phyloP scores from a whole-genome alignment of 805 yeast species.

The Lachancea kluyveri region DNA sequence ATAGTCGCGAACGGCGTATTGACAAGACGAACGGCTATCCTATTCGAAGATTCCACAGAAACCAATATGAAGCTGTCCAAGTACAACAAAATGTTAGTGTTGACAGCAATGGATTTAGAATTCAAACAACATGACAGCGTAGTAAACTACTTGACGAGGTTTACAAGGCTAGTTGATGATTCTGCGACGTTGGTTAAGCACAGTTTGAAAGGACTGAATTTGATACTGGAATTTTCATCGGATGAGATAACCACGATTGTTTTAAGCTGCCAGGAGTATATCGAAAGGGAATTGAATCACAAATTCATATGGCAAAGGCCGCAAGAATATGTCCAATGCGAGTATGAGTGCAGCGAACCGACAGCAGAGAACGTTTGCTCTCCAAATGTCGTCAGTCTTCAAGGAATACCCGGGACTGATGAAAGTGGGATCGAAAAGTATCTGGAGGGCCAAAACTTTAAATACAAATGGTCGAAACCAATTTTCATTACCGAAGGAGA shows the following conservation, averaged over 20 bases:
- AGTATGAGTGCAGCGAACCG: constrained; percentile 10
- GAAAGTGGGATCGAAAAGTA: constrained; percentile 9
- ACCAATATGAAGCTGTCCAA: constrained; percentile 15
- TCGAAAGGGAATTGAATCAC: constrained; percentile 13
- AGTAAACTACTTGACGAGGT: constrained; percentile 2
- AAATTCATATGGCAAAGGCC: constrained; percentile 24
- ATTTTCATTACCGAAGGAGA: constrained; percentile 1
- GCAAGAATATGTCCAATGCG: constrained; percentile 18
- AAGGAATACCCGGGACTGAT: constrained; percentile 8
- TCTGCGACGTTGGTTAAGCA: constrained; percentile 7
- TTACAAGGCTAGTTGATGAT: constrained; percentile 8
- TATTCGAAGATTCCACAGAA: constrained; percentile 29
- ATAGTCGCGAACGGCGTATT: constrained; percentile 27
- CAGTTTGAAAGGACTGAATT: constrained; percentile 4
- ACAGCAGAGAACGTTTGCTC: constrained; percentile 16
- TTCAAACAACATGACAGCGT: constrained; percentile 2
- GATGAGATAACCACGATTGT: constrained; percentile 16
- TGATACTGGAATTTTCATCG: constrained; percentile 6
- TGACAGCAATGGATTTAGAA: constrained; percentile 7
- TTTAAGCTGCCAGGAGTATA: constrained; percentile 17
- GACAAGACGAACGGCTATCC: constrained; percentile 18
- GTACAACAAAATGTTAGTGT: constrained; percentile 6
- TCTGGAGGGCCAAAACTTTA: constrained; percentile 9
- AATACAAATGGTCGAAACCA: constrained; percentile 7
- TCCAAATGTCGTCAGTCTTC: constrained; percentile 16